phyloP scores from a whole-genome alignment of 208 protist genomes.

The Crithidia acanthocephali region DNA sequence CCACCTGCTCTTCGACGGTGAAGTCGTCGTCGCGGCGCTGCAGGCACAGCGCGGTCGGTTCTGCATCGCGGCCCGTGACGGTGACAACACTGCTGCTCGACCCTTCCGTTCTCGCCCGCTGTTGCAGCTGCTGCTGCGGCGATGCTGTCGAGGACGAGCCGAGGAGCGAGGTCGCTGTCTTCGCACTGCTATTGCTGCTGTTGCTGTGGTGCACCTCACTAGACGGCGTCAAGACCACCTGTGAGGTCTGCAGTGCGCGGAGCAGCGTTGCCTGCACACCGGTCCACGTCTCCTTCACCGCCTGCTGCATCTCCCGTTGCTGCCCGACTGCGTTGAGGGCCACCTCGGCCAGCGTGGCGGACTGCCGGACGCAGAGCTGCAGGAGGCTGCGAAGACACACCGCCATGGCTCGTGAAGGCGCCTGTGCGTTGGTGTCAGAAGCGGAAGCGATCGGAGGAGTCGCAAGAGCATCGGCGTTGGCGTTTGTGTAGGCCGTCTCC shows the following conservation, averaged over 20 bases:
- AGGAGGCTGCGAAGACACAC: slow-evolving; percentile 30
- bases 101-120: no score
- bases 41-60: no score
- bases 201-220: not conserved
- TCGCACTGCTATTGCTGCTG: not conserved
- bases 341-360: slow-evolving; percentile 26
- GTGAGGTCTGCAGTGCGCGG: slow-evolving; percentile 27
- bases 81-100: no score
- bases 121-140: not conserved
- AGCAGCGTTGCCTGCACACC: slow-evolving; percentile 31
- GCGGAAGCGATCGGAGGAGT: not conserved
- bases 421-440: not conserved
- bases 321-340: slow-evolving; percentile 26
- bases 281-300: slow-evolving; percentile 35
- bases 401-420: slow-evolving; percentile 16
- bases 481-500: not conserved
- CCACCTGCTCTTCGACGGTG: slow-evolving; percentile 23
- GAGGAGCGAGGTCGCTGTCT: slow-evolving; percentile 4
- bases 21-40: slow-evolving; percentile 9
- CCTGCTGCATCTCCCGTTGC: slow-evolving; percentile 30
- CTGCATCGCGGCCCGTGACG: no score
- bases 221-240: not conserved
- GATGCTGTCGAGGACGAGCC: slow-evolving; percentile 1
- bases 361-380: slow-evolving; percentile 36
- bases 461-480: not conserved